A percentile compares a stretch with the other conserved stretches of the same genome.
Conservation (phyloP, 2,329 filamentous ascomycete genomes). For the Hypoxylon sp. region DNA sequence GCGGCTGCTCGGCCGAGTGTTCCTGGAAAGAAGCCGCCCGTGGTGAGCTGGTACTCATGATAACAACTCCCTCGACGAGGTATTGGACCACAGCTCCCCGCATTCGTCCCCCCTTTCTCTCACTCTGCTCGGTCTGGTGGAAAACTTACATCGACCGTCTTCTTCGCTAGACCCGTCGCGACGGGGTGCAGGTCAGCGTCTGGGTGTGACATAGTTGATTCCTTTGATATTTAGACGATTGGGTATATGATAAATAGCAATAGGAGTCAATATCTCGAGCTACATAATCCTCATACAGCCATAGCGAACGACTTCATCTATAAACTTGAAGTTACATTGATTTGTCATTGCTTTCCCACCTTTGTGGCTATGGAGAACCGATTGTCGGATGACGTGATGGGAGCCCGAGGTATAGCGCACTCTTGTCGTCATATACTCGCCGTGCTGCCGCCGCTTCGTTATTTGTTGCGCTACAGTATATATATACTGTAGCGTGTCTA, state of each 20-base stretch:
- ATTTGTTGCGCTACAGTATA: constrained; percentile 1
- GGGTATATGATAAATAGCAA: background rate
- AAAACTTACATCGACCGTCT: constrained; percentile 37
- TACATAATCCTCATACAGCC: background rate
- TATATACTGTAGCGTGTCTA: no score
- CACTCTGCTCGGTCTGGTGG: background rate
- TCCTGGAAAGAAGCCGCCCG: constrained; percentile 7
- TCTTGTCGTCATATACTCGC: constrained; percentile 4
- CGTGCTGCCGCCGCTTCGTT: no score
- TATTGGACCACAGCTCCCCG: no score
- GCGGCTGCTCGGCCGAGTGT: constrained; percentile 56
- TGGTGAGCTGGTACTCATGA: no score
- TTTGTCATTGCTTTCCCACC: no score
- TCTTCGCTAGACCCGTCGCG: constrained; percentile 41
- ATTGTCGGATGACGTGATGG: constrained; percentile 14
- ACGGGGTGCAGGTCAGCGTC: constrained; percentile 42
- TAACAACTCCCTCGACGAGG: no score
- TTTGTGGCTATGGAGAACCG: background rate
- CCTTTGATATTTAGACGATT: background rate
- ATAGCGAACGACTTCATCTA: background rate
- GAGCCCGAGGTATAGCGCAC: background rate
- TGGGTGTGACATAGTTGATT: constrained; percentile 35
- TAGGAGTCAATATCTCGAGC: background rate
- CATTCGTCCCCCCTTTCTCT: no score
- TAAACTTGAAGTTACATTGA: background rate